These are phyloP conservation scores for Acacia melanoxylon DNA, from an alignment of 306 rosid genomes.

Conservation along the genomic window DNA sequence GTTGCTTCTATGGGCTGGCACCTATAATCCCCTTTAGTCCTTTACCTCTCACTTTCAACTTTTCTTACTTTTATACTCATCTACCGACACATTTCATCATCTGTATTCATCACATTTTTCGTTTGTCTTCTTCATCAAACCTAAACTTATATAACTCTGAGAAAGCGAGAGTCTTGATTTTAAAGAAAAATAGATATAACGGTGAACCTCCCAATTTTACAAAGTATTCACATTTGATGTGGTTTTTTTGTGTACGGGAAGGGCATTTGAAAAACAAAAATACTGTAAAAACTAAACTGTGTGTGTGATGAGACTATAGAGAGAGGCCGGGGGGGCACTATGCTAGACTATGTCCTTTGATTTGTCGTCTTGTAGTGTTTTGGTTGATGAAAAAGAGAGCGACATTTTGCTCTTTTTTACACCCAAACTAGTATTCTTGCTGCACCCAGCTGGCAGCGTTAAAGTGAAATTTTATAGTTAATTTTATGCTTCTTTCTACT, in stretches of 20 bases:
- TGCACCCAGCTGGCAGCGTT: background rate
- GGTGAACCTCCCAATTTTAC: too few relatives aligned
- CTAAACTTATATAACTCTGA: too few relatives aligned
- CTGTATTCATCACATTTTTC: background rate
- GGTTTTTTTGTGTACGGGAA: background rate
- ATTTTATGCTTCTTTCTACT: background rate
- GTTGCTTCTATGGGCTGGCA: conserved; percentile 24
- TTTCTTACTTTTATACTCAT: too few relatives aligned
- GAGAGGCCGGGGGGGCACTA: background rate
- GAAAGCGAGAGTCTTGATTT: background rate
- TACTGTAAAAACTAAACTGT: background rate
- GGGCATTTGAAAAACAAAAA: background rate
- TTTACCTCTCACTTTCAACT: background rate
- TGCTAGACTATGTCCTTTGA: background rate
- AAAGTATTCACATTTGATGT: background rate
- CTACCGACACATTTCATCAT: background rate
- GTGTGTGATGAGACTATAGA: background rate
- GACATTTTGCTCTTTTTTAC: background rate
- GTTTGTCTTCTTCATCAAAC: background rate
- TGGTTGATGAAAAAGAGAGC: background rate
- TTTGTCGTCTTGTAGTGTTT: background rate
- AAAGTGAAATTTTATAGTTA: background rate
- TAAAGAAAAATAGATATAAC: too few relatives aligned
- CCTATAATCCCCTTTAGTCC: background rate
- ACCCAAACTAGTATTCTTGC: background rate